A percentile compares a stretch with the other conserved stretches of the same genome.
Conservation (phyloP, 345 rosid genomes). For the Erysimum cheiranthoides region DNA sequence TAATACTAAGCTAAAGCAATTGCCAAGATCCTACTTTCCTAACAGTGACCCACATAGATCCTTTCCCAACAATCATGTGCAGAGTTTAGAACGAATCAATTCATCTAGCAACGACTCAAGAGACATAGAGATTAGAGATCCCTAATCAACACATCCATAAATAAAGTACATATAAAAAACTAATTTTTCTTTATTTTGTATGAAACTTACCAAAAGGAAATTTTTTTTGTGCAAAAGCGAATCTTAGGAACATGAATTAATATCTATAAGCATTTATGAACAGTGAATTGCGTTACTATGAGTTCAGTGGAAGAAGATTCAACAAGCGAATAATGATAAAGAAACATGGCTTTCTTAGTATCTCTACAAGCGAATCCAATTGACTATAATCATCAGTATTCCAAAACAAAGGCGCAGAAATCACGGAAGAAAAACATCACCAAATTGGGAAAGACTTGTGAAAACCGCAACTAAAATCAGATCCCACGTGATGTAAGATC, state of each 20-base stretch:
- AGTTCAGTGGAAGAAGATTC: slow-evolving; percentile 15
- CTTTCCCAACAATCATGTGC: background rate
- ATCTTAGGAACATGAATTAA: slow-evolving; percentile 19
- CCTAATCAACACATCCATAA: background rate
- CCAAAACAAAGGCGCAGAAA: slow-evolving; percentile 23
- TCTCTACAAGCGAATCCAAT: slow-evolving; percentile 15
- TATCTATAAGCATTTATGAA: background rate
- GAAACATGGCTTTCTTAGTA: background rate
- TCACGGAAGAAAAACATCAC: background rate
- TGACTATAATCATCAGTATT: background rate
- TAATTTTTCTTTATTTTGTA: background rate
- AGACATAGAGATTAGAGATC: slow-evolving; percentile 12
- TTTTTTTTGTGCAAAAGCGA: background rate
- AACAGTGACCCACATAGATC: slow-evolving; percentile 5
- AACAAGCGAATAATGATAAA: slow-evolving; percentile 9
- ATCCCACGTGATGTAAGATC: slow-evolving; percentile 43
- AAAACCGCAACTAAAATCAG: slow-evolving; percentile 38
- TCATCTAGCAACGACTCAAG: background rate
- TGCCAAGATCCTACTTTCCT: background rate
- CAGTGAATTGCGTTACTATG: background rate
- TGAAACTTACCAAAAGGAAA: background rate
- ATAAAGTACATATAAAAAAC: background rate
- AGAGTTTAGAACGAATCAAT: background rate
- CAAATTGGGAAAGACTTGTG: slow-evolving; percentile 43
- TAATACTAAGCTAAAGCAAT: background rate